These are phyloP conservation scores for Penicillium fimorum DNA, from an alignment of 495 filamentous ascomycete genomes.

Conservation along the genomic window DNA sequence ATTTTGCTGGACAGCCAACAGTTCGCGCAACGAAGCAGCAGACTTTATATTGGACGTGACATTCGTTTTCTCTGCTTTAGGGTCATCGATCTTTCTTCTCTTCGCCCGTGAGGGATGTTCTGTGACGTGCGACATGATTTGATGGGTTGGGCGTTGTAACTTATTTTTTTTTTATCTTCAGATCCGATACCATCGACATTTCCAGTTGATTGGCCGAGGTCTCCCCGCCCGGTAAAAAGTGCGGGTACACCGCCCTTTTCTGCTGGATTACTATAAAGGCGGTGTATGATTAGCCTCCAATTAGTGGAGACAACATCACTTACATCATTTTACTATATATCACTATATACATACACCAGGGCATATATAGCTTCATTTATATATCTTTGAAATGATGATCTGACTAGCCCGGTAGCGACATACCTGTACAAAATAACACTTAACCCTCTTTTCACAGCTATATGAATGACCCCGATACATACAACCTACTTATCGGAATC, in stretches of 20 bases:
- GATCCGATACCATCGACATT: slow-evolving; percentile 31
- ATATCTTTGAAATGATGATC: no score
- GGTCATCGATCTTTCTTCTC: slow-evolving; percentile 43
- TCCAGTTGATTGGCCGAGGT: slow-evolving; percentile 23
- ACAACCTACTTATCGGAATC: no score
- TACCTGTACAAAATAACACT: no score
- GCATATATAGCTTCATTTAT: no score
- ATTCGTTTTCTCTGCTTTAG: slow-evolving; percentile 26
- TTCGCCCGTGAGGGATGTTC: slow-evolving; percentile 36
- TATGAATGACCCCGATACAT: no score
- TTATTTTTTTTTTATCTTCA: slow-evolving; percentile 25
- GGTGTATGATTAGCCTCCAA: background rate
- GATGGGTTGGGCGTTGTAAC: slow-evolving; percentile 13
- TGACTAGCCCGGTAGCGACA: no score
- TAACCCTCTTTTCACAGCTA: no score
- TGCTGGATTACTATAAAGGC: background rate
- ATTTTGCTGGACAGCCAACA: slow-evolving; percentile 69
- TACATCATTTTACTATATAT: background rate
- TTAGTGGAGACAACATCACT: background rate
- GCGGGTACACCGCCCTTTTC: slow-evolving; percentile 2
- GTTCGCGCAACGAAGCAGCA: slow-evolving; percentile 56
- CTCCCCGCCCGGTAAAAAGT: slow-evolving; percentile 11
- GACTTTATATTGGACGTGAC: slow-evolving; percentile 48
- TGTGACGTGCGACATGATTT: slow-evolving; percentile 27
- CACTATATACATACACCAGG: no score